Conservation (phyloP, 1,284 basidiomycete species). For the Melampsora larici-populina region DNA sequence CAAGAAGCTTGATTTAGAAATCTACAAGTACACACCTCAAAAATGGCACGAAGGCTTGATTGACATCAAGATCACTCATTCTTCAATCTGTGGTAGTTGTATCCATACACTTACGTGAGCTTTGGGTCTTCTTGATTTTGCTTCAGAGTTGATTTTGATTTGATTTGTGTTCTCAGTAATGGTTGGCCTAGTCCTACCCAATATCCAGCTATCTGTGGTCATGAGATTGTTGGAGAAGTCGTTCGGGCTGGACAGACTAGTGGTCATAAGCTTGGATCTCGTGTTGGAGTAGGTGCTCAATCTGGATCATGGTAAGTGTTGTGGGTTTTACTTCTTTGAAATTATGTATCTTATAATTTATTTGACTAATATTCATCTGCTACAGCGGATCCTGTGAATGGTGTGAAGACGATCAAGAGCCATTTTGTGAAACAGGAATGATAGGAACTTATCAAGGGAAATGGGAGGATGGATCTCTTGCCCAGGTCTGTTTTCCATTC, state of each 20-base stretch:
- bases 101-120: conserved; percentile 28
- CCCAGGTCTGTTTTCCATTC: conserved; percentile 19
- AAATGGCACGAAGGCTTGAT: conserved; percentile 29
- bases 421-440: conserved; percentile 20
- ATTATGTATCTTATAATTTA: not conserved
- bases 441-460: conserved; percentile 36
- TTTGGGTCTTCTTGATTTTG: not conserved
- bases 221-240: conserved; percentile 36
- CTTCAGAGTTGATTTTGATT: not conserved
- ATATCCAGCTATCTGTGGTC: conserved; percentile 33
- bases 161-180: conserved; percentile 5
- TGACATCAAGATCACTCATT: conserved; percentile 38
- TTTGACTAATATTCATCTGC: not conserved
- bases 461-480: conserved; percentile 19
- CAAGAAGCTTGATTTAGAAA: conserved; percentile 7
- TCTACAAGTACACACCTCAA: conserved; percentile 12
- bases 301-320: conserved; percentile 20
- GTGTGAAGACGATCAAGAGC: conserved; percentile 18
- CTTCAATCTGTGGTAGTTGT: conserved; percentile 37
- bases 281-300: conserved; percentile 38
- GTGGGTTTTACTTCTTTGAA: not conserved
- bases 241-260: conserved; percentile 23
- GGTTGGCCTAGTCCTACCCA: conserved; percentile 29
- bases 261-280: conserved; percentile 13
- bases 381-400: conserved; percentile 21